Base-by-base conservation (phyloP, 2,329 filamentous ascomycete species). In the Fusarium tanahbumbuense region DNA sequence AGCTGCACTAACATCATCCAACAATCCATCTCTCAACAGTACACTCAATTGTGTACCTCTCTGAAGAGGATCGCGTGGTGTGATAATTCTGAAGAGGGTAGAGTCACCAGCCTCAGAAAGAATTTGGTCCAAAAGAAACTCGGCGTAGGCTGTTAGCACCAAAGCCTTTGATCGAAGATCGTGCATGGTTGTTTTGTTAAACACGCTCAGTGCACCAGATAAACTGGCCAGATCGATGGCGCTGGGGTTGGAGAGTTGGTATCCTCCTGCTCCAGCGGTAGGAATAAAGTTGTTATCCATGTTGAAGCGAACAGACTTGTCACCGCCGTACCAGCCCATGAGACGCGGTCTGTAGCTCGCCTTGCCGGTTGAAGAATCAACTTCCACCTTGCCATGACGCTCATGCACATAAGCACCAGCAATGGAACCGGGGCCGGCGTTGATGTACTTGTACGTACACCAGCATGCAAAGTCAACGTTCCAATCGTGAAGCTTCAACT, bases 391-490 rank as follows among this genome's bases (percentile, higher is more conserved):
- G 42, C 91, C 89, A 77, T 97, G 91, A 41, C 83, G 85, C 76
- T 93, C 88, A 78, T 97, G 93, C 11, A 97, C 91, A 71, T 94
- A 97, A 1, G 91, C 83, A 0, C 91, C 93, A 2, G 88, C 93
- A 68, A 97, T 97, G 18, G 90, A 86, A 6, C 94, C 94, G 0
- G 94, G 93, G 0, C 94, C 94, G 27, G 90, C 89, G 77, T 97
- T 97, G 78, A 97, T 87, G 82, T 97, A 97, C 82, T 97, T 97
- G 85, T 97, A 97, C 20, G 91, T 94, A 80, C 94, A 97, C 94
- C 94, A 97, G 56, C 88, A 92, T 18, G 94, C 94, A 75, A 97
- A 97, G 78, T 97, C 94, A 34, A 97, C 93, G 71, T 92, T 87
- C 94, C 94, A 97, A 73, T 95, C 92, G 79, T 97, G 93, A 22